Percentiles rank a stretch among this genome's conserved stretches.
phyloP scores from a whole-genome alignment of 2,329 filamentous ascomycete species.

The Hawksworthiomyces lignivorus region DNA sequence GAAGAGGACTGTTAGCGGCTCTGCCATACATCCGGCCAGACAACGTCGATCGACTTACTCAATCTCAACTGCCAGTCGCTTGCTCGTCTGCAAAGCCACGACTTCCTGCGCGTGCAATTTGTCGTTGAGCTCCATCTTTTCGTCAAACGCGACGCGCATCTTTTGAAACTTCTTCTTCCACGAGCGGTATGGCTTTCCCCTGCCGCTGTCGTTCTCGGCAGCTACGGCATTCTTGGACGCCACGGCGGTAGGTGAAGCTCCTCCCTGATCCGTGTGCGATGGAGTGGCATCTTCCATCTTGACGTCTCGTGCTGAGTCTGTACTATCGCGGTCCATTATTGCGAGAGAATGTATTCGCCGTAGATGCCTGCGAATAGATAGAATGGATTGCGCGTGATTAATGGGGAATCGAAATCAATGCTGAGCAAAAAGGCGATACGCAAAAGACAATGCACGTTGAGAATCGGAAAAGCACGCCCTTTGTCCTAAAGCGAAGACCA shows the following conservation, averaged over 20 bases:
- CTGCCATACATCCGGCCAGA: too few species aligned
- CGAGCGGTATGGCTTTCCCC: slow-evolving; percentile 51
- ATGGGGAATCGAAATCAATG: too few species aligned
- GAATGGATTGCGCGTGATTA: too few species aligned
- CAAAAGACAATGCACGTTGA: too few species aligned
- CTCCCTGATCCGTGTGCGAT: neutral
- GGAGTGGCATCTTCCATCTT: slow-evolving; percentile 33
- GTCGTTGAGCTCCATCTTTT: slow-evolving; percentile 73
- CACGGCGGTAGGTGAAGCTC: neutral
- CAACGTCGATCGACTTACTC: slow-evolving; percentile 77
- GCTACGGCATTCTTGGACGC: slow-evolving; percentile 10
- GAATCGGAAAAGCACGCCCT: too few species aligned
- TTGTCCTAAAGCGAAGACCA: too few species aligned
- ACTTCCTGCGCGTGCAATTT: slow-evolving; percentile 74
- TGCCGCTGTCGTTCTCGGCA: slow-evolving; percentile 29
- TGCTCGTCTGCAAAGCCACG: slow-evolving; percentile 71
- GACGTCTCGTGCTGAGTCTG: slow-evolving; percentile 23
- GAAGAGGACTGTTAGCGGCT: neutral
- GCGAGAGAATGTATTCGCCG: too few species aligned
- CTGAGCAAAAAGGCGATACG: too few species aligned
- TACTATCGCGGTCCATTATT: slow-evolving; percentile 25
- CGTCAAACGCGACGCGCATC: slow-evolving; percentile 73
- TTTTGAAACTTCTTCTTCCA: slow-evolving; percentile 95
- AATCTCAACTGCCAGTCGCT: slow-evolving; percentile 80
- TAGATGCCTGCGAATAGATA: too few species aligned